Base-by-base conservation (phyloP, 257 asterid species). In the Solanum sejunctum region DNA sequence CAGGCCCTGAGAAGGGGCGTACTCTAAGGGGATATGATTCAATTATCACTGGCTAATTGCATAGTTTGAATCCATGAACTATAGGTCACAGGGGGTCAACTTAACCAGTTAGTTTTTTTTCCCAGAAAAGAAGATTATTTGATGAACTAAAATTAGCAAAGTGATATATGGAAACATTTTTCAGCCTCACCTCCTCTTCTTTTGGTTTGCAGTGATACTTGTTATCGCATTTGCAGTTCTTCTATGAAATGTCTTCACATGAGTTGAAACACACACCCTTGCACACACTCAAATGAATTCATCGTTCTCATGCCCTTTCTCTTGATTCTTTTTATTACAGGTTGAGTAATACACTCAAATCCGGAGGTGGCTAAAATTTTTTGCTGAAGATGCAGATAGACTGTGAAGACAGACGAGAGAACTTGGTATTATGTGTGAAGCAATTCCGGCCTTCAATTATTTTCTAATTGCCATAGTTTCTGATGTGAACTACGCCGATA, bases 301-400 rank as follows among this genome's bases (percentile, higher is more conserved):
- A n/a, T 28, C 56, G 11, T 75, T 12, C 20, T 75, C 47, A 78
- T 11, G 1, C 21, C 45, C 15, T n/a, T 11, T 23, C 8, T 49
- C 82, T 54, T 81, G 41, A 45, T 47, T 85, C 47, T 66, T 66
- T 16, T 64, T 49, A 85, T 32, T 85, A 82, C 80, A 95, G 99
- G 98, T 89, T 95, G 94, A 95, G 98, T 83, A 90, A 92, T 89
- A 93, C 95, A 18, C 97, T 95, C 45, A 93, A 93, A 86, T 86
- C 97, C 13, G 94, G 98, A 73, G 95, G 98, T 64, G 91, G 91
- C 87, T 95, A 91, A 92, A 69, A 3, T 36, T 56, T 85, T 51
- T 75, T 77, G 81, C 49, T 58, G 83, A 78, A 84, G 84, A 84
- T 78, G 83, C 66, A 78, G 83, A 52, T 78, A 78, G 6, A 28